Conservation (phyloP, 208 protist species). For the Trypanosoma brucei region DNA sequence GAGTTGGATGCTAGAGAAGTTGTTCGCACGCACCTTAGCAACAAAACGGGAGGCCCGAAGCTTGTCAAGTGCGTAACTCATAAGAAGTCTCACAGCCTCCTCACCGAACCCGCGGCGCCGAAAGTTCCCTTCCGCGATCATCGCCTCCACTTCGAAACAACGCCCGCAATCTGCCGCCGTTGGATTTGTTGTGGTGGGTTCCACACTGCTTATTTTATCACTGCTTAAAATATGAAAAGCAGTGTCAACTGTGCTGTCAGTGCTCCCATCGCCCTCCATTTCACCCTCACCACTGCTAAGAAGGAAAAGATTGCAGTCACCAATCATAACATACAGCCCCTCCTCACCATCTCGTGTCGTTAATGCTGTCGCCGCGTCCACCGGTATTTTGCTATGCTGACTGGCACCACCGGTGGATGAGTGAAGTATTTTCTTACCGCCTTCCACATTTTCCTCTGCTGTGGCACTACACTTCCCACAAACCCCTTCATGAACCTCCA, state of each 20-base stretch:
- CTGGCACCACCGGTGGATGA: too few species aligned
- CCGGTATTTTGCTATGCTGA: too few species aligned
- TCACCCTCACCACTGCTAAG: conserved; percentile 27
- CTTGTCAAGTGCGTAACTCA: conserved; percentile 78
- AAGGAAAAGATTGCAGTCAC: conserved; percentile 90
- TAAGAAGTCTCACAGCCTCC: conserved; percentile 71
- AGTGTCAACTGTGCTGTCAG: neutral
- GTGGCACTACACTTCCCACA: neutral
- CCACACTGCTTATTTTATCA: neutral
- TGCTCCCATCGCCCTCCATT: conserved; percentile 10
- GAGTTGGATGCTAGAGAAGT: conserved; percentile 63
- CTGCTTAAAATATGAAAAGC: neutral
- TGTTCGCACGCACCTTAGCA: conserved; percentile 85
- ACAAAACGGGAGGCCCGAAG: conserved; percentile 68
- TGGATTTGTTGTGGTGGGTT: neutral
- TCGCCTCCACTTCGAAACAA: conserved; percentile 86
- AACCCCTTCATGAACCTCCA: too few species aligned
- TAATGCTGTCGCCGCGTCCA: neutral
- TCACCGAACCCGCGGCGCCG: conserved; percentile 70
- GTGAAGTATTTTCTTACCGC: neutral
- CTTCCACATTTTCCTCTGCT: neutral
- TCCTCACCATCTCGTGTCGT: neutral
- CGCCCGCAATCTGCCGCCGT: neutral
- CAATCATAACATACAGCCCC: conserved; percentile 48
- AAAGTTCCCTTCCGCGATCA: conserved; percentile 74